phyloP scores from a whole-genome alignment of 345 rosid genomes.

The Diplotaxis tenuifolia region DNA sequence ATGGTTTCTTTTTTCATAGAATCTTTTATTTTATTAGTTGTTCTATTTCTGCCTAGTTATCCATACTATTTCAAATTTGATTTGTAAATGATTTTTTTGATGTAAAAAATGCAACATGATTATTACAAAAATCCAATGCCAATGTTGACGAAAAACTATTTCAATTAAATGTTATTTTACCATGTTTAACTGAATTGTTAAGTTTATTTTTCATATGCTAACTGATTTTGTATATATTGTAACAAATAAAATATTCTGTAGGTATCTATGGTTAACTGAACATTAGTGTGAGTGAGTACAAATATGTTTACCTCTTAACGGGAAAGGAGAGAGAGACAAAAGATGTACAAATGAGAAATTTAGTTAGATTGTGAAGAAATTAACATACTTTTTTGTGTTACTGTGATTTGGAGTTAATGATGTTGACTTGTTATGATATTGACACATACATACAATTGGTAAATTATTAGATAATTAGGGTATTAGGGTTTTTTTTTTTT shows the following conservation, averaged over 20 bases:
- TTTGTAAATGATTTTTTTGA: too few species aligned
- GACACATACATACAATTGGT: conserved; percentile 11
- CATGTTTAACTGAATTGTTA: background rate
- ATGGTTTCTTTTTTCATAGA: too few species aligned
- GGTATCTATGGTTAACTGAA: background rate
- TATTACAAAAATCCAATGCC: background rate
- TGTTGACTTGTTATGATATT: conserved; percentile 29
- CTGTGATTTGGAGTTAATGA: conserved; percentile 24
- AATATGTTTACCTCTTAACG: background rate
- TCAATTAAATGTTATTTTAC: background rate
- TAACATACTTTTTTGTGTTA: conserved; percentile 4
- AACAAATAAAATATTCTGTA: background rate
- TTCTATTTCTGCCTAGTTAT: too few species aligned
- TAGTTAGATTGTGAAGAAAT: conserved; percentile 19
- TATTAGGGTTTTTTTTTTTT: too few species aligned
- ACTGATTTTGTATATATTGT: background rate
- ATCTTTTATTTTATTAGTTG: too few species aligned
- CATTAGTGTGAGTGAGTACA: background rate
- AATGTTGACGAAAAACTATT: background rate
- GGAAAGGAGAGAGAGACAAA: background rate
- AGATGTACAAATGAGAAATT: background rate
- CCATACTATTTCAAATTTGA: too few species aligned
- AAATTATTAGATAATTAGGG: conserved; percentile 14
- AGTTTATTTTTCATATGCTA: background rate
- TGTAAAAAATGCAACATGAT: background rate